Conservation (phyloP, 148 eudicot genomes). For the Diospyros lotus region DNA sequence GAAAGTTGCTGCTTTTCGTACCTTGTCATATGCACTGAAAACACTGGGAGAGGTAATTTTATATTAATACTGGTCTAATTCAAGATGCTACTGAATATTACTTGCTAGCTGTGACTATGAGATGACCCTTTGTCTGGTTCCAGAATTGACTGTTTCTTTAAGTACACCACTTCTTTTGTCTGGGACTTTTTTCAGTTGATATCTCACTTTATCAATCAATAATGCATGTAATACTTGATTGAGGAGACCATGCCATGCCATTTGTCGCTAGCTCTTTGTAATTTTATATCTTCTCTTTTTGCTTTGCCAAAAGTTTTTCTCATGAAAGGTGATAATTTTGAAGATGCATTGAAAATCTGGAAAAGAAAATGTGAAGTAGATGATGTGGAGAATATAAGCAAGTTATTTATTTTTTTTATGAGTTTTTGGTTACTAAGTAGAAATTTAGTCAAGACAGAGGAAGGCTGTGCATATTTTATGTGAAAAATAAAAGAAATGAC, state of each 20-base stretch:
- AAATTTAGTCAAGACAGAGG: conserved; percentile 4
- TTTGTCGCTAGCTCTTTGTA: neutral
- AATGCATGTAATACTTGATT: neutral
- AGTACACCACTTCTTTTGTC: neutral
- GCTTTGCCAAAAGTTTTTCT: neutral
- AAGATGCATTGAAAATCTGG: neutral
- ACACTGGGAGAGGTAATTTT: conserved; percentile 86
- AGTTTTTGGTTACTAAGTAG: neutral
- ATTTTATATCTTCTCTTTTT: neutral
- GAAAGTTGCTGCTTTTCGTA: conserved; percentile 81
- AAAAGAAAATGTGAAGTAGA: neutral
- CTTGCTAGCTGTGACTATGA: neutral
- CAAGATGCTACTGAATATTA: neutral
- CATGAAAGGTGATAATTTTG: neutral
- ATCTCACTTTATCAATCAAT: neutral
- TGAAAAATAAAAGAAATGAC: neutral
- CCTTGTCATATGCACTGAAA: conserved; percentile 77
- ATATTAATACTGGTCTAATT: neutral
- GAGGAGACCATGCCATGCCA: neutral
- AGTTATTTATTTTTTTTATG: neutral
- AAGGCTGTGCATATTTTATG: neutral
- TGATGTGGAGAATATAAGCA: neutral
- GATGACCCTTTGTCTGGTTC: neutral
- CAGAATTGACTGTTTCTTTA: neutral
- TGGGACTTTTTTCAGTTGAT: neutral